phyloP scores from a whole-genome alignment of 192 early-diverging fungal species.

The Coemansia sp. region DNA sequence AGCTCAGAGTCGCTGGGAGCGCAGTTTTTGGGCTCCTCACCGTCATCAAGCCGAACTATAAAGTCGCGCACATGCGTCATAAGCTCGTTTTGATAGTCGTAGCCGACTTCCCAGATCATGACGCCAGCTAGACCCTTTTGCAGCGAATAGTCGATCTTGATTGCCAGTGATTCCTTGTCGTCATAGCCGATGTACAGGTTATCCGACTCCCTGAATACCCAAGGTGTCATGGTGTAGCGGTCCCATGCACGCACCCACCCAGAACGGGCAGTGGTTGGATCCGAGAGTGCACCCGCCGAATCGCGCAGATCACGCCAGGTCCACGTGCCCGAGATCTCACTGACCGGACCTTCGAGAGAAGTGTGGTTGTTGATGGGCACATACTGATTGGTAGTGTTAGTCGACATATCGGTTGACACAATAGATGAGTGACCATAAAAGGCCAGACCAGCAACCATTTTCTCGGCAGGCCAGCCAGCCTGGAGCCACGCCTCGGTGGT shows the following conservation, averaged over 20 bases:
- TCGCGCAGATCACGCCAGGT: conserved; percentile 64
- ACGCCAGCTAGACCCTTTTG: conserved; percentile 64
- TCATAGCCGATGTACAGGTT: conserved; percentile 72
- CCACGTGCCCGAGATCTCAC: conserved; percentile 62
- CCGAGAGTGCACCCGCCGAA: conserved; percentile 52
- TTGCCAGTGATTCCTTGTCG: conserved; percentile 62
- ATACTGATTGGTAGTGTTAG: conserved; percentile 49
- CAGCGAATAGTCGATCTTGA: conserved; percentile 65
- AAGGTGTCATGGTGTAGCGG: conserved; percentile 64
- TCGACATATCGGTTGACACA: conserved; percentile 36
- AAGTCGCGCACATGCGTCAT: conserved; percentile 53
- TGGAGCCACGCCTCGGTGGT: conserved; percentile 59
- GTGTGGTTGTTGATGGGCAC: conserved; percentile 52
- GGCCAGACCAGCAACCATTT: conserved; percentile 65
- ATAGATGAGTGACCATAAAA: conserved; percentile 64
- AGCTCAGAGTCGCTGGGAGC: conserved; percentile 39
- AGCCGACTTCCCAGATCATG: conserved; percentile 74
- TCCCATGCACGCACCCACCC: conserved; percentile 73
- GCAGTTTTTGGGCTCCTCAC: conserved; percentile 35
- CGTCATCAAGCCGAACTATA: conserved; percentile 32
- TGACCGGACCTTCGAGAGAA: conserved; percentile 58
- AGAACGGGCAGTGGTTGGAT: conserved; percentile 30
- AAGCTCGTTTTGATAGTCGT: conserved; percentile 68
- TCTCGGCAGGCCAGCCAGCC: conserved; percentile 62
- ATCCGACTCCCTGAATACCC: conserved; percentile 66